These are phyloP conservation scores for Russula compacta DNA, from an alignment of 768 basidiomycete species.

Conservation along the genomic window DNA sequence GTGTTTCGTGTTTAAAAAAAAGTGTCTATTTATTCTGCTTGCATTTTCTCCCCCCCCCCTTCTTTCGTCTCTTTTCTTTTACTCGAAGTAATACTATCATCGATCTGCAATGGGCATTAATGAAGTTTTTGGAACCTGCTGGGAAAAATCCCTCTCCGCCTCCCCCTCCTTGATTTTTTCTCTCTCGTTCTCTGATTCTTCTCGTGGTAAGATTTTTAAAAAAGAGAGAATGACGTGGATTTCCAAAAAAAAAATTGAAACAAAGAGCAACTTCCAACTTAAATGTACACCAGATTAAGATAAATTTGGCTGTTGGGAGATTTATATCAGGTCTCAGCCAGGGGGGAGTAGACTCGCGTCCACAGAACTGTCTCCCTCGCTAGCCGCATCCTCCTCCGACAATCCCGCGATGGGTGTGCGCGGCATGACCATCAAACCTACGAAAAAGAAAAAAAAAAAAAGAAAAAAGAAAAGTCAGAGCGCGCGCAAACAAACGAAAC, in stretches of 20 bases:
- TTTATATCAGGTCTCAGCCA: conserved; percentile 41
- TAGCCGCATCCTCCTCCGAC: conserved; percentile 44
- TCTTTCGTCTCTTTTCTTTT: not conserved
- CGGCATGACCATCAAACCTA: conserved; percentile 98
- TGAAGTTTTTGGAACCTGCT: too few relatives aligned
- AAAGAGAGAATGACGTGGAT: not conserved
- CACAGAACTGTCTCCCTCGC: conserved; percentile 49
- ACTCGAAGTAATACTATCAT: not conserved
- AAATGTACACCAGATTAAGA: not conserved
- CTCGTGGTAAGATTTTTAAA: too few relatives aligned
- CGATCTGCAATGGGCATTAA: not conserved
- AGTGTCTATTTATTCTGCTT: conserved; percentile 15
- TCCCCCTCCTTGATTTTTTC: too few relatives aligned
- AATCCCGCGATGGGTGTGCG: conserved; percentile 74
- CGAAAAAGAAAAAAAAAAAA: not conserved
- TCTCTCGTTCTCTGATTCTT: too few relatives aligned
- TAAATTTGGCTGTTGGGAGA: not conserved
- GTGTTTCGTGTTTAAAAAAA: not conserved
- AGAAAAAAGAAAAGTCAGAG: not conserved
- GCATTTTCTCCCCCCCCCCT: conserved; percentile 10
- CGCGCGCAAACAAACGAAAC: not conserved
- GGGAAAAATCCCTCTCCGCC: too few relatives aligned
- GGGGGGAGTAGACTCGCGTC: conserved; percentile 93
- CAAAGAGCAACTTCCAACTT: not conserved
- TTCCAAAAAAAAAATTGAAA: not conserved